phyloP scores from a whole-genome alignment of 139 green algal genomes.

The Micractinium conductrix region DNA sequence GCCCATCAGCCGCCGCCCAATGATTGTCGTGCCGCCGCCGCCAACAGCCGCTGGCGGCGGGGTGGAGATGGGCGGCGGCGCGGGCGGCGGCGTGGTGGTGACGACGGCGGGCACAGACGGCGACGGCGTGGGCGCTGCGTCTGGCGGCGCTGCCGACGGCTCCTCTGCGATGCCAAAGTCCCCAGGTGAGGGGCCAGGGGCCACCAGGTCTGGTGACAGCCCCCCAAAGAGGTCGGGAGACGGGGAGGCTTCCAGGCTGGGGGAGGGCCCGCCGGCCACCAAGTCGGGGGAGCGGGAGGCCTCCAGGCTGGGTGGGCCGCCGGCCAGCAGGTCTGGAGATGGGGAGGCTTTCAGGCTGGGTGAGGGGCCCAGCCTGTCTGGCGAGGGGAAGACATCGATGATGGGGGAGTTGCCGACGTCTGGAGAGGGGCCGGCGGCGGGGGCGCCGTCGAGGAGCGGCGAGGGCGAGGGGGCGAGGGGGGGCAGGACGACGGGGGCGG shows the following conservation, averaged over 20 bases:
- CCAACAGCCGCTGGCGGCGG: neutral
- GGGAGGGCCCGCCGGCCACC: neutral
- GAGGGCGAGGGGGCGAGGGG: neutral
- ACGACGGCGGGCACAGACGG: too few relatives aligned
- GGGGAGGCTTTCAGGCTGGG: too few relatives aligned
- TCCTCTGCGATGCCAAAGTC: conserved; percentile 1
- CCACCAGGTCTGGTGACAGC: neutral
- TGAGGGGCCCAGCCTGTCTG: too few relatives aligned
- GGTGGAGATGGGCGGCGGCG: neutral
- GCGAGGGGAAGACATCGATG: too few relatives aligned
- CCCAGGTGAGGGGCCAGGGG: neutral
- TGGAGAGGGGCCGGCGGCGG: neutral
- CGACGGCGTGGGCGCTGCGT: too few relatives aligned
- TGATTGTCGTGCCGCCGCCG: neutral
- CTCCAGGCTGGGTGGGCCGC: neutral
- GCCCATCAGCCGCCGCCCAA: neutral
- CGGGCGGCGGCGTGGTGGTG: neutral
- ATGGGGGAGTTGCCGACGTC: too few relatives aligned
- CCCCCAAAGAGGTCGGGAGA: neutral
- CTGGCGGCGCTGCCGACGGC: neutral
- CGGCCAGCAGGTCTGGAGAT: neutral
- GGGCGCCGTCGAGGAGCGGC: neutral
- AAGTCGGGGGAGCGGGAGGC: neutral
- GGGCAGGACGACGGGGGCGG: neutral
- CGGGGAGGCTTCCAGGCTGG: neutral